These are phyloP conservation scores for Ustilago hordei DNA, from an alignment of 1,284 basidiomycete species.

Conservation along the genomic window DNA sequence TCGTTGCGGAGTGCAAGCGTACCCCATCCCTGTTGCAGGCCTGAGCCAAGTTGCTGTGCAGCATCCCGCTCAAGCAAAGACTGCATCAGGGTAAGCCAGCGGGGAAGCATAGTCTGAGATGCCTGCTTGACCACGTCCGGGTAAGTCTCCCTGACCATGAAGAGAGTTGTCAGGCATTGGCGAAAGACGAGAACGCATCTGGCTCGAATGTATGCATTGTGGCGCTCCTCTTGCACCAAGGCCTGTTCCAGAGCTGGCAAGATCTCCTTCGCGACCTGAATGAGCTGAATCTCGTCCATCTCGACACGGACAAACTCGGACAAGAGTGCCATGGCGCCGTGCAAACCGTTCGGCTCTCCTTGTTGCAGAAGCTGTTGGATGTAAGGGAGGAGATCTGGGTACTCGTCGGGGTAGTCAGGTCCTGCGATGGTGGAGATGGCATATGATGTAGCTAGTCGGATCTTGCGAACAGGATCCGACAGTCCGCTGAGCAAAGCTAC, in stretches of 20 bases:
- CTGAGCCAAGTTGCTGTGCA: conserved; percentile 23
- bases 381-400: conserved; percentile 59
- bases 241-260: conserved; percentile 60
- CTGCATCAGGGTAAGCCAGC: conserved; percentile 75
- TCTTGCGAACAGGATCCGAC: conserved; percentile 52
- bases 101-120: conserved; percentile 81
- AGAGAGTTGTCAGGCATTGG: conserved; percentile 87
- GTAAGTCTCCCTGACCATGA: conserved; percentile 93
- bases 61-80: conserved; percentile 32
- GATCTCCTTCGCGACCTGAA: conserved; percentile 60
- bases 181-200: conserved; percentile 88
- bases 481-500: conserved; percentile 52
- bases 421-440: conserved; percentile 59
- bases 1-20: conserved; percentile 55
- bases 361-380: conserved; percentile 52
- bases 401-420: conserved; percentile 67
- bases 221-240: conserved; percentile 34
- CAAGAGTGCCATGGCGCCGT: conserved; percentile 64
- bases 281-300: conserved; percentile 66
- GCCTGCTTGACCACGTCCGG: conserved; percentile 87
- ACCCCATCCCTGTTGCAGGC: conserved; percentile 44
- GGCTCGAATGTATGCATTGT: conserved; percentile 72
- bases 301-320: conserved; percentile 64
- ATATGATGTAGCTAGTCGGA: conserved; percentile 59
- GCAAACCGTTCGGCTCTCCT: conserved; percentile 38